Percentiles rank a stretch among this genome's conserved stretches.
Evolutionary conservation across 1,284 basidiomycete species (phyloP).

Genomic region (Sporisorium exsertum): DNA sequence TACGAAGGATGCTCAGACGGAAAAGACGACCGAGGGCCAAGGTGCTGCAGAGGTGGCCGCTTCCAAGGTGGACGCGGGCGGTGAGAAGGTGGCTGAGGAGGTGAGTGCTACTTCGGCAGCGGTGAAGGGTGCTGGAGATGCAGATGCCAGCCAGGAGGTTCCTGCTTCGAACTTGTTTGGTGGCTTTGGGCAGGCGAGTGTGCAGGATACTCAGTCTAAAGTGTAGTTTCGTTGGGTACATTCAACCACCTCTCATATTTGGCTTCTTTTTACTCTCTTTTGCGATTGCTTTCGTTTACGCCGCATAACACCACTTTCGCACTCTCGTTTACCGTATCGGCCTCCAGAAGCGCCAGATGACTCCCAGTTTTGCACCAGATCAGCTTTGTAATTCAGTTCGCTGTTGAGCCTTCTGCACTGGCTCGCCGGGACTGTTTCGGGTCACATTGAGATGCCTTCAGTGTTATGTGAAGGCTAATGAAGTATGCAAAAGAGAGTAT

Average conservation of each 20-base stretch:
- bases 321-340: too few species aligned
- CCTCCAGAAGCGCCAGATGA: too few species aligned
- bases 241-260: neutral
- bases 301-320: too few species aligned
- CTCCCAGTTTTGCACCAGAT: too few species aligned
- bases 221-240: neutral
- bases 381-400: too few species aligned
- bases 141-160: neutral
- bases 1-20: neutral
- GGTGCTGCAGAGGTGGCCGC: neutral
- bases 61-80: conserved; percentile 11
- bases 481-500: too few species aligned
- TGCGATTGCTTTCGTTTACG: too few species aligned
- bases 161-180: conserved; percentile 14
- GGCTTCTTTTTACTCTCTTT: neutral
- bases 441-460: too few species aligned
- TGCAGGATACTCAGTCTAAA: conserved; percentile 17
- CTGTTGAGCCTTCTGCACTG: too few species aligned
- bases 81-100: conserved; percentile 4
- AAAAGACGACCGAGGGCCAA: conserved; percentile 1
- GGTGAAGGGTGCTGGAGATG: conserved; percentile 19
- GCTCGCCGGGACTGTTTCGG: too few species aligned
- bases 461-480: too few species aligned
- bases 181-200: conserved; percentile 15
- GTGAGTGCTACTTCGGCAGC: conserved; percentile 22